A percentile compares a stretch with the other conserved stretches of the same genome.
phyloP scores from a whole-genome alignment of 2,329 filamentous ascomycete genomes.

The Monilinia vaccinii-corymbosi region DNA sequence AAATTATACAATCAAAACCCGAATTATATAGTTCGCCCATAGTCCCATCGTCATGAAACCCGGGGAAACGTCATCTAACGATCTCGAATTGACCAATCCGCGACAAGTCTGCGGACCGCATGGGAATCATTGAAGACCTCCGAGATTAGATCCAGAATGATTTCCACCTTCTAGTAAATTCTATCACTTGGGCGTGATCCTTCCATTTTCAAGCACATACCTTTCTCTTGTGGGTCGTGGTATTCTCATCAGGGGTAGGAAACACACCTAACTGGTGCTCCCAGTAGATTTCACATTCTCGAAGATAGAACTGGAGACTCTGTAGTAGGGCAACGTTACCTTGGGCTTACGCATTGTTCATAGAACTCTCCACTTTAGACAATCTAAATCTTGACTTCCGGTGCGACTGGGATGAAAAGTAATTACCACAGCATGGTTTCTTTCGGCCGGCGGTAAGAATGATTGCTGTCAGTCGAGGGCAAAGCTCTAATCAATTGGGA shows the following conservation, averaged over 20 bases:
- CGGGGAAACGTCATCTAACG: neutral
- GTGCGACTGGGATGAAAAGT: neutral
- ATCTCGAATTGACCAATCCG: neutral
- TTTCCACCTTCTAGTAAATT: neutral
- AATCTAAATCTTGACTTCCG: neutral
- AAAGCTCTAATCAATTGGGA: neutral
- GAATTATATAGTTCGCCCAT: too few species aligned
- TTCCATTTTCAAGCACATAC: neutral
- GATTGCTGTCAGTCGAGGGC: neutral
- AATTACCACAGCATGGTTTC: neutral
- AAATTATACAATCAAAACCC: too few species aligned
- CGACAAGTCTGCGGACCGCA: too few species aligned
- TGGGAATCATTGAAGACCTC: neutral
- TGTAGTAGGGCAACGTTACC: neutral
- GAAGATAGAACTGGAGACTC: neutral
- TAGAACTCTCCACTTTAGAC: neutral
- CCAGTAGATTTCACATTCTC: neutral
- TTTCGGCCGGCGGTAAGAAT: conserved; percentile 7
- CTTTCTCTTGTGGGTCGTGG: neutral
- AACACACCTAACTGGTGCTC: neutral
- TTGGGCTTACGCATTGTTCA: neutral
- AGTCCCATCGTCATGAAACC: neutral
- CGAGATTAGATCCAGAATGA: neutral
- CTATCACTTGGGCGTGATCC: neutral
- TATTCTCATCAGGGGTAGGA: neutral